Base-by-base conservation (phyloP, 441 rosid species). In the Populus tomentosa region DNA sequence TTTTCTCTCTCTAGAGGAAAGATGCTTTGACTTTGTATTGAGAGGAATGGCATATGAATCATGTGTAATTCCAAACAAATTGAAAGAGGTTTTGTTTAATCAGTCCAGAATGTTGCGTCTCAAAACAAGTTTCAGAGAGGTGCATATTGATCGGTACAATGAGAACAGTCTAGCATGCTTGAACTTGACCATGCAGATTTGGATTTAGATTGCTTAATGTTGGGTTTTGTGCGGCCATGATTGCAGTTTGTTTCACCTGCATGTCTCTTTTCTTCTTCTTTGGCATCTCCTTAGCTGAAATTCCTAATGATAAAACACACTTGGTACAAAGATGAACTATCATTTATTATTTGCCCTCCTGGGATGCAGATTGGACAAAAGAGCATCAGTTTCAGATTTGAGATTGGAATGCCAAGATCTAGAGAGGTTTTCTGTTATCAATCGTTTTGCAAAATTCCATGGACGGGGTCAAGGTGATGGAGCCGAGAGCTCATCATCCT, bases 391-490 rank as follows among this genome's bases (percentile, higher is more conserved):
- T 50, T 40, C 86, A 73, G 98, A 94, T 86, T 72, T 94, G 85
- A 85, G 89, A 84, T 86, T 93, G 80, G 98, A 92, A 83, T 89
- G 32, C 32, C 32, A 30, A 30, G 32, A 30, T 30, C 32, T 30
- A 30, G 32, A 30, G 32, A 30, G 32, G 90, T 85, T 85, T 77
- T 88, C 93, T 38, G 93, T 94, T 63, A 91, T 94, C 82, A 94
- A 93, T 87, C 98, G 97, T 21, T 96, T 94, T 82, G 98, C 98
- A 32, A 92, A 83, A 85, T 96, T 92, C 80, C 96, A 94, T 83
- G 83, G 88, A 23, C 86, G 87, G 81, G 85, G 86, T 24, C 93
- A 82, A 75, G 81, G 78, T 65, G 94, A 86, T n/a, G 82, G 80
- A 65, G 70, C 86, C 4, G 90, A 85, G 85, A 74, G 77, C 75